These are phyloP conservation scores for Dissophora ornata DNA, from an alignment of 192 early-diverging fungal species.

Conservation along the genomic window DNA sequence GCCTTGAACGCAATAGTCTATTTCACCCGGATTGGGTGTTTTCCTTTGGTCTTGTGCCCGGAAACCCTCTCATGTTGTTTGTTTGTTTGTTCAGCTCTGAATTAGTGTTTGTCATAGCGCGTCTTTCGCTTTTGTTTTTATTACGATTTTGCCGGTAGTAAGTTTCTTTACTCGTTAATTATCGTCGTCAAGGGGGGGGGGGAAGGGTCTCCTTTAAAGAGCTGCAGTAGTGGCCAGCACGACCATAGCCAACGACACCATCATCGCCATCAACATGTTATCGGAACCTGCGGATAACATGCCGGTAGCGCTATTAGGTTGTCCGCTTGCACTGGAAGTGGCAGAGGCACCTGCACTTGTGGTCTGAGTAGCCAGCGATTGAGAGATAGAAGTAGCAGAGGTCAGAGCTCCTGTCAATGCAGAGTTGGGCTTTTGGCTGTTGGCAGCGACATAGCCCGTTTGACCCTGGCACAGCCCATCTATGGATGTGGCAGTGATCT, in stretches of 20 bases:
- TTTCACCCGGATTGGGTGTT: no score
- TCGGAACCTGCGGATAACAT: background rate
- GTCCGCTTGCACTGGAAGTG: background rate
- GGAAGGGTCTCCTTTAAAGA: slow-evolving; percentile 22
- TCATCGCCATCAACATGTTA: slow-evolving; percentile 10
- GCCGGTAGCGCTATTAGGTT: no score
- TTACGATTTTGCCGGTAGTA: no score
- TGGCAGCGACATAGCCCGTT: slow-evolving; percentile 8
- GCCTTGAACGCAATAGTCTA: no score
- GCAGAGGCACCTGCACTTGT: background rate
- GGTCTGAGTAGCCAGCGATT: background rate
- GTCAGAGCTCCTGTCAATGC: slow-evolving; percentile 3
- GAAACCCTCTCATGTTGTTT: no score
- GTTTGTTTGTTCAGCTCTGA: no score
- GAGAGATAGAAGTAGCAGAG: slow-evolving; percentile 6
- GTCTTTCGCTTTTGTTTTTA: no score
- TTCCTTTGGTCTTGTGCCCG: no score
- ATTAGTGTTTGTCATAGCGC: no score
- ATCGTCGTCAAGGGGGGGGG: no score
- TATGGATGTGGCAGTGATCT: slow-evolving; percentile 12
- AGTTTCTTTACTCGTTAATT: no score
- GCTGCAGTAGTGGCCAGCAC: slow-evolving; percentile 45
- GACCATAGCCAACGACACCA: slow-evolving; percentile 26
- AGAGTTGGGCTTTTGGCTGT: background rate
- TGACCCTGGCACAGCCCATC: slow-evolving; percentile 5